Evolutionary conservation across 495 filamentous ascomycete species (phyloP).

Genomic region (Talaromyces thailandensis): DNA sequence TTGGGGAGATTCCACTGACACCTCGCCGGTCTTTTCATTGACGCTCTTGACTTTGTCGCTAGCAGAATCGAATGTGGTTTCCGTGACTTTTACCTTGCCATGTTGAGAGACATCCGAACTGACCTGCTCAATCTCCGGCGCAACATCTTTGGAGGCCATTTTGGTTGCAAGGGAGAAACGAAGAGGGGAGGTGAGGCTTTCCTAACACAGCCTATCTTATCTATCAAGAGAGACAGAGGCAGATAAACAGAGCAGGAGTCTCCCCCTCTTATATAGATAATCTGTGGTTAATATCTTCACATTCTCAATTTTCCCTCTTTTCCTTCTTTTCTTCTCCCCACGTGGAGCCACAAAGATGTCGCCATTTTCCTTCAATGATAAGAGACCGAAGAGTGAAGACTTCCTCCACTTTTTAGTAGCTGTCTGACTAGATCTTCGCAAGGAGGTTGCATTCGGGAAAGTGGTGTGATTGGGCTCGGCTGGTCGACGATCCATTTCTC

Average conservation of each 20-base stretch:
- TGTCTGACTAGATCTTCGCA: neutral
- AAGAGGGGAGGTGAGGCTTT: neutral
- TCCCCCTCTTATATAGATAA: neutral
- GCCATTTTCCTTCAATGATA: neutral
- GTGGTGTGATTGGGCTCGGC: neutral
- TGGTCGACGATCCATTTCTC: neutral
- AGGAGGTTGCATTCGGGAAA: neutral
- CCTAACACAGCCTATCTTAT: neutral
- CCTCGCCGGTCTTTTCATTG: neutral
- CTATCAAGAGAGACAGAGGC: neutral
- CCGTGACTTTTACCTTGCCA: neutral
- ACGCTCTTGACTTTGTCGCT: neutral
- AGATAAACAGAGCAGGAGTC: neutral
- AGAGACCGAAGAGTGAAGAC: neutral
- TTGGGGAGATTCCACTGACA: neutral
- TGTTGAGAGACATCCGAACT: neutral
- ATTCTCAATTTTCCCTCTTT: neutral
- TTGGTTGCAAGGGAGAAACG: neutral
- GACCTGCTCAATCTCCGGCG: neutral
- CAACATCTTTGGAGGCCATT: neutral
- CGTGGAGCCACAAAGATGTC: neutral
- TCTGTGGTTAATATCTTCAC: neutral
- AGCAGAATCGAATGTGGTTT: neutral
- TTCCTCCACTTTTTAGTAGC: neutral
- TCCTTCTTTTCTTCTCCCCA: neutral